phyloP scores from a whole-genome alignment of 208 protist genomes.

The Hexamita inflata region DNA sequence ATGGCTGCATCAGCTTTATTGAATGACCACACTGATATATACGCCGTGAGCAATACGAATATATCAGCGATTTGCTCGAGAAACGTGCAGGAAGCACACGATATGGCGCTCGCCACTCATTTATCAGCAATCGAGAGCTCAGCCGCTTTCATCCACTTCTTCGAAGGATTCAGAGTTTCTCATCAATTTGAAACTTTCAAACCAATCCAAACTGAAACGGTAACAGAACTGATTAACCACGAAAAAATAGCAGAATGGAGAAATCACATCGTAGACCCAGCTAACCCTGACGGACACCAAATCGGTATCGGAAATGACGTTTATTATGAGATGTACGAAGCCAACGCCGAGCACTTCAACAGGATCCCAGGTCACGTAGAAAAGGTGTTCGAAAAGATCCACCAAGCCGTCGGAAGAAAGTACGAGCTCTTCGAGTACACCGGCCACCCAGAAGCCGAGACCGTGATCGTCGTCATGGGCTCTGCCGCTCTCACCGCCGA shows the following conservation, averaged over 20 bases:
- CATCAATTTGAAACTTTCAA: slow-evolving; percentile 47
- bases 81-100: slow-evolving; percentile 51
- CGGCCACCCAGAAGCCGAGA: slow-evolving; percentile 45
- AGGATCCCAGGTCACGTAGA: slow-evolving; percentile 46
- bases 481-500: slow-evolving; percentile 27
- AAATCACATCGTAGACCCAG: slow-evolving; percentile 43
- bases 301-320: slow-evolving; percentile 45
- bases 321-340: slow-evolving; percentile 51
- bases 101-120: slow-evolving; percentile 54
- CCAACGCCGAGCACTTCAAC: slow-evolving; percentile 45
- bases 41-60: slow-evolving; percentile 41
- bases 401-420: slow-evolving; percentile 42
- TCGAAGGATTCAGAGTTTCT: slow-evolving; percentile 51
- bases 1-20: slow-evolving; percentile 48
- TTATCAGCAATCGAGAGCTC: slow-evolving; percentile 47
- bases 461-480: slow-evolving; percentile 53
- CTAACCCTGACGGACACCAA: slow-evolving; percentile 46
- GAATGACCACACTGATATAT: slow-evolving; percentile 56
- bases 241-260: slow-evolving; percentile 33
- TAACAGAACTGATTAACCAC: slow-evolving; percentile 24
- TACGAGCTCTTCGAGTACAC: slow-evolving; percentile 55
- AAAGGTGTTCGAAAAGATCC: slow-evolving; percentile 42
- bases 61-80: slow-evolving; percentile 49
- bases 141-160: slow-evolving; percentile 53
- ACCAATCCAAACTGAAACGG: slow-evolving; percentile 28